These are phyloP conservation scores for Alternaria panax DNA, from an alignment of 2,329 filamentous ascomycete genomes.

Conservation along the genomic window DNA sequence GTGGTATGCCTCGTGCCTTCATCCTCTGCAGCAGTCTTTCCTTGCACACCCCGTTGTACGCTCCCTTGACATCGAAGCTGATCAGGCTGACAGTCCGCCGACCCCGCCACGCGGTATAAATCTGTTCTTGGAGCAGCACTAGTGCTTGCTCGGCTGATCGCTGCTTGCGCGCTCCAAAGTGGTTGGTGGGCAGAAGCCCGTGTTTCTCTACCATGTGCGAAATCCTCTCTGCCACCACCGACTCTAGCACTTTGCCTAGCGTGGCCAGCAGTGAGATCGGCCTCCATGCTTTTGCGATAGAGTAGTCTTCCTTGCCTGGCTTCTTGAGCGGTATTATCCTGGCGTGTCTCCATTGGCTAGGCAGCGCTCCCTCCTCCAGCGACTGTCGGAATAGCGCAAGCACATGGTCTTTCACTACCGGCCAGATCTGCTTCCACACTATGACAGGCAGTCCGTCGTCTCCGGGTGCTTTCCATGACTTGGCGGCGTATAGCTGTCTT, in stretches of 20 bases:
- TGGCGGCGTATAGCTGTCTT: conserved; percentile 13
- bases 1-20: no score
- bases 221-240: conserved; percentile 36
- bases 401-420: conserved; percentile 18
- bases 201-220: conserved; percentile 34
- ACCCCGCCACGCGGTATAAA: background rate
- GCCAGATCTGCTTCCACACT: conserved; percentile 23
- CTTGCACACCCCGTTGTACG: conserved; percentile 11
- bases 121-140: conserved; percentile 2
- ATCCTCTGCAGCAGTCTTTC: background rate
- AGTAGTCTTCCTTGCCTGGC: conserved; percentile 15
- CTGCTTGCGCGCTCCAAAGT: conserved; percentile 50
- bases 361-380: conserved; percentile 15
- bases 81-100: conserved; percentile 7
- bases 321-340: conserved; percentile 17
- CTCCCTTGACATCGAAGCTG: conserved; percentile 18
- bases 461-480: conserved; percentile 18
- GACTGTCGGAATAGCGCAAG: conserved; percentile 20
- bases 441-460: conserved; percentile 13
- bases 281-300: conserved; percentile 26
- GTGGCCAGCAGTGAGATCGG: conserved; percentile 30
- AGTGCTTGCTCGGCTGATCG: conserved; percentile 48
- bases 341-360: conserved; percentile 18
- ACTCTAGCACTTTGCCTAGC: conserved; percentile 29
- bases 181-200: conserved; percentile 45